Conservation (phyloP, 2,329 filamentous ascomycete species). For the Trichothecium sympodiale region DNA sequence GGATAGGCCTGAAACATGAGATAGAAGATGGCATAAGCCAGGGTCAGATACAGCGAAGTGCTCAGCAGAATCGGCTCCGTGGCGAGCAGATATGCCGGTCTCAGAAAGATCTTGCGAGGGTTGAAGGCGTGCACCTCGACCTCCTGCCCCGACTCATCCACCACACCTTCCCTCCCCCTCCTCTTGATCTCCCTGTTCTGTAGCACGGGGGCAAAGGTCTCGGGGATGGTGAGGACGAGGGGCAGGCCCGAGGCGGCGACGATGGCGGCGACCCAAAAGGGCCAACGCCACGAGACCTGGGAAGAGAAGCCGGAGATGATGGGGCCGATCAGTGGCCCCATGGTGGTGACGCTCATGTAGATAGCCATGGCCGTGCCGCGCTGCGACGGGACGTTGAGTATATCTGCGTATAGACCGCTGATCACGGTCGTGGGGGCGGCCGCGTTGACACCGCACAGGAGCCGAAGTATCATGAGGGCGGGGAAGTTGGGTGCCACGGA, state of each 20-base stretch:
- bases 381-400: conserved; percentile 18
- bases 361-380: conserved; percentile 20
- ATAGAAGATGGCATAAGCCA: conserved; percentile 40
- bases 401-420: conserved; percentile 21
- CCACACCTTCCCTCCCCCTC: conserved; percentile 14
- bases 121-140: conserved; percentile 24
- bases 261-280: conserved; percentile 26
- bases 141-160: conserved; percentile 24
- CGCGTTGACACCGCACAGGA: conserved; percentile 20
- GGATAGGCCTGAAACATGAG: conserved; percentile 41
- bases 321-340: conserved; percentile 32
- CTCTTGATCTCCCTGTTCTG: conserved; percentile 14
- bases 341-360: conserved; percentile 22
- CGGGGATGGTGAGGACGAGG: conserved; percentile 25
- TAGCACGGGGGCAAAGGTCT: conserved; percentile 38
- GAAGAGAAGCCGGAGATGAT: conserved; percentile 40
- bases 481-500: conserved; percentile 30
- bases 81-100: conserved; percentile 36
- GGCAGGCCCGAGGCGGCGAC: conserved; percentile 16
- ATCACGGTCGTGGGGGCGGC: conserved; percentile 22
- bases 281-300: conserved; percentile 28
- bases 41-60: conserved; percentile 35
- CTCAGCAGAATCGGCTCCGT: conserved; percentile 38
- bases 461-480: conserved; percentile 29
- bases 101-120: conserved; percentile 34